Evolutionary conservation across 495 filamentous ascomycete species (phyloP).

Genomic region (Penicillium daleae): DNA sequence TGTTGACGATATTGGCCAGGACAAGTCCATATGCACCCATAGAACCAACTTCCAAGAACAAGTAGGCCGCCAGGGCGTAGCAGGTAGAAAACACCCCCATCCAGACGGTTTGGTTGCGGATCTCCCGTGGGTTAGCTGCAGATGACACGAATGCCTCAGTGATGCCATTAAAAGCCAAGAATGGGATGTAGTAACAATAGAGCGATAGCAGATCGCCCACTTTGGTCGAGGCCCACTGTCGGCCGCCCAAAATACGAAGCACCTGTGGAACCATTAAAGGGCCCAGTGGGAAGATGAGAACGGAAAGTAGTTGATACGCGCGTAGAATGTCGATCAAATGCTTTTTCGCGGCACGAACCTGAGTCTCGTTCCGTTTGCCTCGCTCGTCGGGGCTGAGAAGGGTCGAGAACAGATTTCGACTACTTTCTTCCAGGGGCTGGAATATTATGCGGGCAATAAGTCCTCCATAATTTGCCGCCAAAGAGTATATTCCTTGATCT

Average conservation of each 20-base stretch:
- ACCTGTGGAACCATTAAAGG: constrained; percentile 73
- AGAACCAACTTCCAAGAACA: constrained; percentile 65
- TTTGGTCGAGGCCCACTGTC: constrained; percentile 65
- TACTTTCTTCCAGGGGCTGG: constrained; percentile 92
- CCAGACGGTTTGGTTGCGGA: constrained; percentile 75
- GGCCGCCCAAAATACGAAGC: constrained; percentile 72
- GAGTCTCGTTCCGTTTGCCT: constrained; percentile 16
- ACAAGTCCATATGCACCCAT: constrained; percentile 82
- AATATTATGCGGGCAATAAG: constrained; percentile 88
- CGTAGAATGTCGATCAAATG: constrained; percentile 44
- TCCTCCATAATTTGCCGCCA: constrained; percentile 93
- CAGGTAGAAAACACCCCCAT: constrained; percentile 77
- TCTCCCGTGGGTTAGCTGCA: constrained; percentile 69
- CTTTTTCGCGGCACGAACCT: constrained; percentile 34
- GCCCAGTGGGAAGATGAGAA: constrained; percentile 67
- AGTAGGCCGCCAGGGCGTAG: constrained; percentile 71
- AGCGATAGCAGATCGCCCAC: constrained; percentile 71
- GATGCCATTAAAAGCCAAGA: constrained; percentile 89
- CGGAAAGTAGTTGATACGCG: constrained; percentile 61
- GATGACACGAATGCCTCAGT: constrained; percentile 90
- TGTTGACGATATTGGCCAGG: constrained; percentile 82
- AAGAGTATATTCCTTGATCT: constrained; percentile 90
- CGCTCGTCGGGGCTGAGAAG: constrained; percentile 48
- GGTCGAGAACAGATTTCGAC: constrained; percentile 81
- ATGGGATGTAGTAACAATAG: constrained; percentile 91